Evolutionary conservation across 495 filamentous ascomycete genomes (phyloP).

Genomic region (Trichoderma erinaceum): DNA sequence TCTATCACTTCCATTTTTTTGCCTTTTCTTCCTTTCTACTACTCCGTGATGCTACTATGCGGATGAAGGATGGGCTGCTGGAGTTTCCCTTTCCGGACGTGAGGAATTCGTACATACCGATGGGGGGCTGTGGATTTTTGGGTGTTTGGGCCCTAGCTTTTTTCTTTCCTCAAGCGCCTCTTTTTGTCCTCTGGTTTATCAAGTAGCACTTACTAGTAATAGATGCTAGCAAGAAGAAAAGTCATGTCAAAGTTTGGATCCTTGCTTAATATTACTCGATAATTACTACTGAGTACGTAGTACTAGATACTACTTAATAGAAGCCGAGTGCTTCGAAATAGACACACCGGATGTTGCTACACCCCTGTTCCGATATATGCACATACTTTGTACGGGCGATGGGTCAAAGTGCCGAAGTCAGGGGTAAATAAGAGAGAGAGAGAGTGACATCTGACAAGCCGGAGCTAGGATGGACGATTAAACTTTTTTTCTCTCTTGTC

Average conservation of each 20-base stretch:
- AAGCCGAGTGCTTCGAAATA: too few relatives aligned
- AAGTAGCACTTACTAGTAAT: too few relatives aligned
- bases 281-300: too few relatives aligned
- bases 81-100: not conserved
- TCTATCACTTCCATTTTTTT: not conserved
- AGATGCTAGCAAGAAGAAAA: too few relatives aligned
- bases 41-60: not conserved
- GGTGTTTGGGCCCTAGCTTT: not conserved
- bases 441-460: not conserved
- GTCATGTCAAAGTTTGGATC: too few relatives aligned
- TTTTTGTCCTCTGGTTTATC: too few relatives aligned
- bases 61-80: not conserved
- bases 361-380: not conserved
- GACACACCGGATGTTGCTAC: too few relatives aligned
- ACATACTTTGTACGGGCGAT: not conserved
- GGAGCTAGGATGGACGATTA: not conserved
- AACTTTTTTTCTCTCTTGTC: not conserved
- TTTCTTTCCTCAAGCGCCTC: not conserved
- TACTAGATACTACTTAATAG: too few relatives aligned
- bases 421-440: not conserved
- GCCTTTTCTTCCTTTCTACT: too few relatives aligned
- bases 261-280: too few relatives aligned
- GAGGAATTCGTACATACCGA: not conserved
- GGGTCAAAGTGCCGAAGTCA: not conserved
- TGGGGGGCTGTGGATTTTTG: not conserved